Base-by-base conservation (phyloP, 176 grass and related monocot genomes). In the Cenchrus americanus region DNA sequence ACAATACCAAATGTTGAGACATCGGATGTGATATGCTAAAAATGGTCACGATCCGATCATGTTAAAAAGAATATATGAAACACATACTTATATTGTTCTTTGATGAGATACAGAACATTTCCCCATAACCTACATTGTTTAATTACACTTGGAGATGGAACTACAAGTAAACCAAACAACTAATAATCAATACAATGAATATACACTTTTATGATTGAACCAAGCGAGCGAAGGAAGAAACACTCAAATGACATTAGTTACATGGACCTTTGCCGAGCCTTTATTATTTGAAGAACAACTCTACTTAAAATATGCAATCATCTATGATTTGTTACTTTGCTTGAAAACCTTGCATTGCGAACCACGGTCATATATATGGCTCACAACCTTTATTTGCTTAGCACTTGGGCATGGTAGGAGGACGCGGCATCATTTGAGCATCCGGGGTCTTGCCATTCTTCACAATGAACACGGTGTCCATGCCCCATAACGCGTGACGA, bases 401-500 rank as follows among this genome's bases (percentile, higher is more conserved):
- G 60, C 93, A 91, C 23, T 63, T 73, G 10, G 90, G 90, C 90
- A 78, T 93, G 68, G 73, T 68, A 1, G 66, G 17, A 37, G 88
- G 94, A 47, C 63, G 88, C 9, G 10, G 83, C 78, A 93, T 75
- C 63, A 93, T 84, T 75, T 79, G 61, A 21, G 79, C 34, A 8
- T 80, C 0, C 0, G 85, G 40, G 3, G 42, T 14, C n/a, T 88
- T 79, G 50, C 90, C 90, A 55, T 95, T 85, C 54, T 95, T 95
- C 40, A 92, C 91, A 7, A 92, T 90, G 43, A 95, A 95, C 10
- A 92, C 90, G 0, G 85, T 90, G 8, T 89, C 72, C 93, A 96
- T 96, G 19, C 93, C 90, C 93, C 93, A 96, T 7, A 84, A 46
- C 6, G 44, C 62, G 71, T 95, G 90, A 12, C 87, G 85, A 44